A percentile compares a stretch with the other conserved stretches of the same genome.
phyloP scores from a whole-genome alignment of 208 protist species.

The Wallacemonas sp. region DNA sequence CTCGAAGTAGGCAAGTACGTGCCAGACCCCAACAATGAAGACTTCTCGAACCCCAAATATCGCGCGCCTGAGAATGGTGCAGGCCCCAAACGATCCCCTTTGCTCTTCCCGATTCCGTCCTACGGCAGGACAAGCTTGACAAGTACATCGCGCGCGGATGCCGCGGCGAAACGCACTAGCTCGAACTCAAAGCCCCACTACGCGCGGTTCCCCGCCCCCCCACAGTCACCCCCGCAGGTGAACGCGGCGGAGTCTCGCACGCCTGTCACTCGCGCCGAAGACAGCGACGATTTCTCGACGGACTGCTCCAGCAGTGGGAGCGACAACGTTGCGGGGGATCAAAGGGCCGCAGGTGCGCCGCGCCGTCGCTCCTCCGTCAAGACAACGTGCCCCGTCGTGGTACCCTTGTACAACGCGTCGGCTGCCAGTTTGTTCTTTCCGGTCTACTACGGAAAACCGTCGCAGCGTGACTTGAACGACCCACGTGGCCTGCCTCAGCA shows the following conservation, averaged over 20 bases:
- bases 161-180: background rate
- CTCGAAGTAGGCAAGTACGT: slow-evolving; percentile 81
- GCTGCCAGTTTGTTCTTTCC: slow-evolving; percentile 79
- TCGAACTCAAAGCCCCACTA: background rate
- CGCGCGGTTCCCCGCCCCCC: slow-evolving; percentile 7
- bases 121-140: slow-evolving; percentile 1
- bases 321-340: background rate
- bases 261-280: background rate
- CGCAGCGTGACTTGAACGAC: slow-evolving; percentile 26
- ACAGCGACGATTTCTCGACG: slow-evolving; percentile 4
- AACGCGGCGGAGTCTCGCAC: background rate
- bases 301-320: slow-evolving; percentile 2
- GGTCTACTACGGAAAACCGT: slow-evolving; percentile 49
- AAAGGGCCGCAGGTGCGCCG: background rate
- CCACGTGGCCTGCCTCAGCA: slow-evolving; percentile 43
- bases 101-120: slow-evolving; percentile 8
- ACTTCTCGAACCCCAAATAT: slow-evolving; percentile 83
- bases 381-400: slow-evolving; percentile 50
- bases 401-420: slow-evolving; percentile 58
- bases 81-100: background rate
- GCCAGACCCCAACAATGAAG: slow-evolving; percentile 56
- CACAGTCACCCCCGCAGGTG: background rate
- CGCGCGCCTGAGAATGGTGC: slow-evolving; percentile 16
- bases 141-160: background rate
- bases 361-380: slow-evolving; percentile 13